Conservation (phyloP, 2,329 filamentous ascomycete species). For the Aspergillus novofumigatus region DNA sequence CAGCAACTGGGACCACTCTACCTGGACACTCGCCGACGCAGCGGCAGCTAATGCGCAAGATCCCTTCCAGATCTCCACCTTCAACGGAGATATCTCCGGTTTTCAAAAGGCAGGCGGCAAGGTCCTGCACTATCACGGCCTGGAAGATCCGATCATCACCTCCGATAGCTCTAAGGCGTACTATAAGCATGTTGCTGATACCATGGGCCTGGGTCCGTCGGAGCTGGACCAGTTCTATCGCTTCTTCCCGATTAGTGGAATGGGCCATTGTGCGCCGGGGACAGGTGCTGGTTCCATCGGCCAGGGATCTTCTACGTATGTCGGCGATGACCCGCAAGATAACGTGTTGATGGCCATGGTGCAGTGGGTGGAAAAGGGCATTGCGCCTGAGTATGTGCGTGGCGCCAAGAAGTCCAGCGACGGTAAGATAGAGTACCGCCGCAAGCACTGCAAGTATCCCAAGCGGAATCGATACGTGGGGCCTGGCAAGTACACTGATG, state of each 20-base stretch:
- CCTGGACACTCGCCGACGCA: slow-evolving; percentile 36
- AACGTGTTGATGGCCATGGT: slow-evolving; percentile 50
- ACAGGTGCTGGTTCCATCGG: slow-evolving; percentile 41
- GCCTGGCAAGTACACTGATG: slow-evolving; percentile 30
- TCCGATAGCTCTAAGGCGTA: slow-evolving; percentile 50
- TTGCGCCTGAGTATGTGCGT: slow-evolving; percentile 35
- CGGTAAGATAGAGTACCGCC: slow-evolving; percentile 39
- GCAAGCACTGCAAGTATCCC: slow-evolving; percentile 46
- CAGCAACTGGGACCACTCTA: slow-evolving; percentile 35
- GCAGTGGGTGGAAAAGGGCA: slow-evolving; percentile 46
- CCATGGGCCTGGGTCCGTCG: slow-evolving; percentile 31
- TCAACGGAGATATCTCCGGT: slow-evolving; percentile 44
- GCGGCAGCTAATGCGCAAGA: slow-evolving; percentile 35
- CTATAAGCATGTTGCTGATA: slow-evolving; percentile 43
- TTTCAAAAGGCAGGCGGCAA: slow-evolving; percentile 45
- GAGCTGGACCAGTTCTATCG: slow-evolving; percentile 41
- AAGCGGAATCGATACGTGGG: slow-evolving; percentile 29
- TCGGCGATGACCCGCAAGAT: slow-evolving; percentile 30
- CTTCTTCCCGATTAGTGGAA: slow-evolving; percentile 52
- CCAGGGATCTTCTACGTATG: slow-evolving; percentile 22
- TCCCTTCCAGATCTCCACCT: slow-evolving; percentile 49
- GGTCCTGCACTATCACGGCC: slow-evolving; percentile 41
- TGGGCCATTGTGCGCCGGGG: slow-evolving; percentile 47
- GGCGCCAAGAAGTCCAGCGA: slow-evolving; percentile 45
- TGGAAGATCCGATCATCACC: slow-evolving; percentile 49